phyloP scores from a whole-genome alignment of 805 yeast species.

The Saccharomycopsis amapae region DNA sequence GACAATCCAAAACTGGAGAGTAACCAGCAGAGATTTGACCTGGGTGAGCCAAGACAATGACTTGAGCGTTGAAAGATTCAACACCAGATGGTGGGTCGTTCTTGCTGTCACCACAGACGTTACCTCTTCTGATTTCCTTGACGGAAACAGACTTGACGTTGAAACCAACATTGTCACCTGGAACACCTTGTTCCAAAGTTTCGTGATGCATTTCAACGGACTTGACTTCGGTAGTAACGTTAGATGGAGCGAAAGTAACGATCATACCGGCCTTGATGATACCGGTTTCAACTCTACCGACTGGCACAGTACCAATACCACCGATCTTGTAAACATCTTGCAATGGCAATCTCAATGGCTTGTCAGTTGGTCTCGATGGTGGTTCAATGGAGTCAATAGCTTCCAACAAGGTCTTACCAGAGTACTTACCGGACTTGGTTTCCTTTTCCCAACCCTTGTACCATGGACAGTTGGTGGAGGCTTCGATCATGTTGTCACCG shows the following conservation, averaged over 20 bases:
- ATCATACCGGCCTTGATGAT: constrained; percentile 87
- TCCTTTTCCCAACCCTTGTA: constrained; percentile 81
- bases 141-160: constrained; percentile 87
- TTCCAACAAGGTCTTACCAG: constrained; percentile 79
- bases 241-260: constrained; percentile 84
- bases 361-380: constrained; percentile 74
- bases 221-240: constrained; percentile 85
- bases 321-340: constrained; percentile 92
- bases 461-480: constrained; percentile 79
- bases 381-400: constrained; percentile 81
- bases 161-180: constrained; percentile 91
- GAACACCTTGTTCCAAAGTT: constrained; percentile 68
- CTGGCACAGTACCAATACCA: constrained; percentile 89
- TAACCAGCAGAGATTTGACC: constrained; percentile 89
- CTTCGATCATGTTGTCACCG: constrained; percentile 90
- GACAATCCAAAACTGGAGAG: constrained; percentile 86
- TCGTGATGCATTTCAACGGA: constrained; percentile 87
- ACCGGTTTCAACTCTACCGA: constrained; percentile 93
- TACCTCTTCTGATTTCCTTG: constrained; percentile 87
- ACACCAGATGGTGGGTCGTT: constrained; percentile 80
- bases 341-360: constrained; percentile 84
- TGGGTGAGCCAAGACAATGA: constrained; percentile 83
- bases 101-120: constrained; percentile 87
- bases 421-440: constrained; percentile 60
- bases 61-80: constrained; percentile 79